phyloP scores from a whole-genome alignment of 495 filamentous ascomycete genomes.

The Xylaria curta region DNA sequence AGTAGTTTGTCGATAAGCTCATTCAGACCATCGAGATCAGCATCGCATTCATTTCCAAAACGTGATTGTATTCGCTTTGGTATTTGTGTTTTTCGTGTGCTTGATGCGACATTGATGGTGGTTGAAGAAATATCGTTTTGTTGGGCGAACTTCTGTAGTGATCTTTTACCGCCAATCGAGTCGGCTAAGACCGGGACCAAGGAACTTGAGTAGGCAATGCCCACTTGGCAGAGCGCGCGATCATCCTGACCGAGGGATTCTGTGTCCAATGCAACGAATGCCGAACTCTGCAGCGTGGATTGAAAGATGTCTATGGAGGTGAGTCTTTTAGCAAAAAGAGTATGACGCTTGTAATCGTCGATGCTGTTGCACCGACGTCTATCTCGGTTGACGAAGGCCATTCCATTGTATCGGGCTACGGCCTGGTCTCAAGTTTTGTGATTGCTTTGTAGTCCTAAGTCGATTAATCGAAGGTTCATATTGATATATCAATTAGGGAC shows the following conservation, averaged over 20 bases:
- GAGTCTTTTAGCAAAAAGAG: constrained; percentile 1
- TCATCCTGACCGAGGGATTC: constrained; percentile 4
- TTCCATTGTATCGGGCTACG: background rate
- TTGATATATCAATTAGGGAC: no score
- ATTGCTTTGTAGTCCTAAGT: no score
- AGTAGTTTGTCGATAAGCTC: background rate
- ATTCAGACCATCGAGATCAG: background rate
- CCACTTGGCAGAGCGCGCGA: constrained; percentile 1
- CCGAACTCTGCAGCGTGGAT: background rate
- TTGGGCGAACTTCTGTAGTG: background rate
- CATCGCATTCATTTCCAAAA: background rate
- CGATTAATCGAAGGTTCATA: no score
- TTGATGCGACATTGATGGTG: constrained; percentile 4
- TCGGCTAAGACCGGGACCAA: background rate
- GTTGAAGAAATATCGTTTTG: constrained; percentile 2
- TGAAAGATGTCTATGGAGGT: background rate
- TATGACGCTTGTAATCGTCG: constrained; percentile 1
- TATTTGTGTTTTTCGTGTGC: background rate
- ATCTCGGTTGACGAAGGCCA: constrained; percentile 6
- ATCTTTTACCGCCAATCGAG: background rate
- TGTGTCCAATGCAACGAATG: constrained; percentile 11
- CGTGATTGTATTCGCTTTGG: background rate
- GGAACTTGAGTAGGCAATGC: background rate
- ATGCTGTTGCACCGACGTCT: background rate
- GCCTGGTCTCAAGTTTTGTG: no score